Conservation (phyloP, 2,329 filamentous ascomycete species). For the Xenoacremonium recifei region DNA sequence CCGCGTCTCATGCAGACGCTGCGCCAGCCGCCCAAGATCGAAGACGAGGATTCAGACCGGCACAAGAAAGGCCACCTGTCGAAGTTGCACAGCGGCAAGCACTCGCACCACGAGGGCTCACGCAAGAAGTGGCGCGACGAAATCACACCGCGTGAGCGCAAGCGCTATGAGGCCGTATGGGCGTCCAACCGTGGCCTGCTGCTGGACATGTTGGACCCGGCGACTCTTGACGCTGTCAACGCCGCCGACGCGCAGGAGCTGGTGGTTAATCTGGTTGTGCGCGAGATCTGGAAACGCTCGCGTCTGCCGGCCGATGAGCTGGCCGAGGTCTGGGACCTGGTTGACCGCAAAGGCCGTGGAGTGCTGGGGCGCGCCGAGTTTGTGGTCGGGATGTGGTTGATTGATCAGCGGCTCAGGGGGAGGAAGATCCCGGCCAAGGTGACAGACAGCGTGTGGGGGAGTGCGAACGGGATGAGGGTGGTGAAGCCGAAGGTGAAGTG, state of each 20-base stretch:
- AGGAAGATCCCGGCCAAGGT: slow-evolving; percentile 73
- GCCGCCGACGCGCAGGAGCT: slow-evolving; percentile 40
- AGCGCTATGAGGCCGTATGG: slow-evolving; percentile 82
- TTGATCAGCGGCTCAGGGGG: slow-evolving; percentile 78
- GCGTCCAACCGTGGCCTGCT: slow-evolving; percentile 72
- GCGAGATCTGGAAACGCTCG: slow-evolving; percentile 74
- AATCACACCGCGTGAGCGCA: slow-evolving; percentile 70
- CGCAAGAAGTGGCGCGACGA: slow-evolving; percentile 75
- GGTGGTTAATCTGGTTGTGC: slow-evolving; percentile 66
- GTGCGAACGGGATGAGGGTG: slow-evolving; percentile 51
- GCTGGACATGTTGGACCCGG: slow-evolving; percentile 27
- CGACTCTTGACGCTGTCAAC: slow-evolving; percentile 15
- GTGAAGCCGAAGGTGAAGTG: slow-evolving; percentile 28
- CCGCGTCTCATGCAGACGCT: slow-evolving; percentile 64
- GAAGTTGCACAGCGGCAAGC: slow-evolving; percentile 56
- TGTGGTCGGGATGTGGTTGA: slow-evolving; percentile 79
- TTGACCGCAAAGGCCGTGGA: slow-evolving; percentile 57
- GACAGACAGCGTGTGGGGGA: slow-evolving; percentile 73
- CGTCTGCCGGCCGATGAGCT: slow-evolving; percentile 67
- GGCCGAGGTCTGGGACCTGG: slow-evolving; percentile 74
- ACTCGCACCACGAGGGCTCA: slow-evolving; percentile 74
- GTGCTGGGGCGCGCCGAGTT: slow-evolving; percentile 68
- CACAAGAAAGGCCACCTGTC: slow-evolving; percentile 47
- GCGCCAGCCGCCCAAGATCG: slow-evolving; percentile 51
- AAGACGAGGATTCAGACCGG: slow-evolving; percentile 54